A percentile compares a stretch with the other conserved stretches of the same genome.
These are phyloP conservation scores for Basidioascus undulatus DNA, from an alignment of 768 basidiomycete species.

Conservation along the genomic window DNA sequence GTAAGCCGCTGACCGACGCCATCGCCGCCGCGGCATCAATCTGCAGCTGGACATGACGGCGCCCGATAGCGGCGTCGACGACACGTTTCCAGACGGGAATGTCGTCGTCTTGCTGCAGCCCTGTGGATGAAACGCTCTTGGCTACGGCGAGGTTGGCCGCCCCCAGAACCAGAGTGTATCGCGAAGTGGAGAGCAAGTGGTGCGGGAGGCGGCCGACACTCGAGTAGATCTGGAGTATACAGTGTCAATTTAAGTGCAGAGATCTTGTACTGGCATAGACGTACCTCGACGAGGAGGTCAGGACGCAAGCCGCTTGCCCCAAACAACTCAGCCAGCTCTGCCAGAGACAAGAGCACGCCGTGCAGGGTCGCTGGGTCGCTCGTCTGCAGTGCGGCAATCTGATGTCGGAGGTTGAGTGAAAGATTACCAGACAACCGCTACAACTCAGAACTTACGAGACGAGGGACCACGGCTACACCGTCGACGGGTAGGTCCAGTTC, in stretches of 20 bases:
- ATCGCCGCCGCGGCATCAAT: constrained; percentile 1
- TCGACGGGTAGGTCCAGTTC: constrained; percentile 31
- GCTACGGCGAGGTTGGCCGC: constrained; percentile 3
- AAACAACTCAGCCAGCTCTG: constrained; percentile 44
- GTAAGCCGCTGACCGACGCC: not conserved
- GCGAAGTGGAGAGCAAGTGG: constrained; percentile 39
- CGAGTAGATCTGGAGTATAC: constrained; percentile 33
- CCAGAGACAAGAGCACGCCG: constrained; percentile 50
- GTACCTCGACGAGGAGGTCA: constrained; percentile 26
- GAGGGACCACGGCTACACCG: constrained; percentile 26
- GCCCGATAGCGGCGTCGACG: not conserved
- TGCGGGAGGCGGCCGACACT: constrained; percentile 30
- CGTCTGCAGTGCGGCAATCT: constrained; percentile 25
- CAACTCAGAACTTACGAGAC: constrained; percentile 26
- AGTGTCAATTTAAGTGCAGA: not conserved
- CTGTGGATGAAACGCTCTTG: not conserved
- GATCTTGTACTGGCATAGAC: not conserved
- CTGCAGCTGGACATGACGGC: not conserved
- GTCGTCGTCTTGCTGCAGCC: not conserved
- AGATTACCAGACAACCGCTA: constrained; percentile 1
- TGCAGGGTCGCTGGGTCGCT: constrained; percentile 55
- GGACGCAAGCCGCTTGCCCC: constrained; percentile 11
- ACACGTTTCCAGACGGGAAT: not conserved
- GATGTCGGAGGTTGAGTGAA: not conserved
- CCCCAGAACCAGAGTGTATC: not conserved